phyloP scores from a whole-genome alignment of 2,329 filamentous ascomycete genomes.

The Tolypocladium tropicale region DNA sequence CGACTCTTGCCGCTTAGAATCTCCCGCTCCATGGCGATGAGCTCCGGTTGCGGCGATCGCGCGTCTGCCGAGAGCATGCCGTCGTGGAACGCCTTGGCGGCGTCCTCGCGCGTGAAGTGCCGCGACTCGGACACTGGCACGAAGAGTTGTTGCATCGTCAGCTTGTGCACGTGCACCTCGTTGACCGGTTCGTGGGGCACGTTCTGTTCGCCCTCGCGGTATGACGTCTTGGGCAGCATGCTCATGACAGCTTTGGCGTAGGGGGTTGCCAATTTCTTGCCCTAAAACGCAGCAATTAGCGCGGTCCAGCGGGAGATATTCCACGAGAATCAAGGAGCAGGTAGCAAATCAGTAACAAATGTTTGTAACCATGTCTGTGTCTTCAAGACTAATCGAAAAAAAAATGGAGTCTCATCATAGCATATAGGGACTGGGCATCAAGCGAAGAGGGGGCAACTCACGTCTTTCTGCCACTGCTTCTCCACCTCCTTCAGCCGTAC shows the following conservation, averaged over 20 bases:
- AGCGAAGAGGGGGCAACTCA: conserved; percentile 37
- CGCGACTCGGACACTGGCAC: conserved; percentile 53
- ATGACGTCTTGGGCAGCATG: conserved; percentile 70
- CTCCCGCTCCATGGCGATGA: conserved; percentile 45
- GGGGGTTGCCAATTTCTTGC: conserved; percentile 63
- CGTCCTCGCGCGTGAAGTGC: conserved; percentile 53
- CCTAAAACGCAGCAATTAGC: conserved; percentile 37
- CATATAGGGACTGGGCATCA: conserved; percentile 21
- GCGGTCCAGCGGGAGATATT: conserved; percentile 1
- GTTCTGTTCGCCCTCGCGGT: conserved; percentile 36
- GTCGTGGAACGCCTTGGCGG: conserved; percentile 53
- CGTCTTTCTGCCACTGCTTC: conserved; percentile 64
- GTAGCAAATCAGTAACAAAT: conserved; percentile 15
- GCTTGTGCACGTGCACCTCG: conserved; percentile 51
- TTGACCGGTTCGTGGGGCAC: conserved; percentile 49
- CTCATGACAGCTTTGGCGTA: conserved; percentile 66
- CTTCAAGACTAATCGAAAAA: conserved; percentile 99
- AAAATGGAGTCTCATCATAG: conserved; percentile 60
- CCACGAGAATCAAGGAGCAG: background rate
- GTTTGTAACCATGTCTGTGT: conserved; percentile 72
- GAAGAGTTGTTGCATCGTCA: conserved; percentile 55
- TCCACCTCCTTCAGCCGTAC: conserved; percentile 80
- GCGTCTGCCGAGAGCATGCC: conserved; percentile 49
- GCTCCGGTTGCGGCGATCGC: conserved; percentile 52
- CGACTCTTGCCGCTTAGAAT: conserved; percentile 24